A percentile compares a stretch with the other conserved stretches of the same genome.
Conservation (phyloP, 768 basidiomycete species). For the Infundibulicybe gibba region DNA sequence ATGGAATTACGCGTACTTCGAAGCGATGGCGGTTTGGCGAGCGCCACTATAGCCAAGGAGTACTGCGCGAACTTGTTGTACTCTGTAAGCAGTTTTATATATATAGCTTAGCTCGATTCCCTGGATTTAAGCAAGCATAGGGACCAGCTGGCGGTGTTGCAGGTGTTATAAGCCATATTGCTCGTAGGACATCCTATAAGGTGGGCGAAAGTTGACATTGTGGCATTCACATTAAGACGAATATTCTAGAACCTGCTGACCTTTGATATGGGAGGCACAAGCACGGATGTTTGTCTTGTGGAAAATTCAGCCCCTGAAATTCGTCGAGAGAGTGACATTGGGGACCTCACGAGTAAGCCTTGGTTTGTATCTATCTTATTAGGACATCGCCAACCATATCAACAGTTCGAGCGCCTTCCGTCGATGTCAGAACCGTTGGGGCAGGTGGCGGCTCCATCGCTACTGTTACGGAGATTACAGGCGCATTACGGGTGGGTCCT, state of each 20-base stretch:
- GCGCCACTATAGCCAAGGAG: slow-evolving; percentile 17
- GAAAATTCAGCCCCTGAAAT: slow-evolving; percentile 21
- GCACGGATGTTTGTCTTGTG: slow-evolving; percentile 23
- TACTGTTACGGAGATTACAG: slow-evolving; percentile 17
- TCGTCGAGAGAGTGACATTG: slow-evolving; percentile 21
- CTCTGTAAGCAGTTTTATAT: slow-evolving; percentile 8
- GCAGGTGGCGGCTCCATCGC: slow-evolving; percentile 15
- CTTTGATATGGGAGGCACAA: slow-evolving; percentile 25
- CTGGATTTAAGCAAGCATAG: background rate
- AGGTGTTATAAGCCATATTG: slow-evolving; percentile 17
- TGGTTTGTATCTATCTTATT: background rate
- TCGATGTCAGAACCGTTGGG: slow-evolving; percentile 21
- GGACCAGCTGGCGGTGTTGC: slow-evolving; percentile 24
- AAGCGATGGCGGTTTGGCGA: slow-evolving; percentile 21
- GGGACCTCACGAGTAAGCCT: slow-evolving; percentile 17
- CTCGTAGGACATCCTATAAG: slow-evolving; percentile 8
- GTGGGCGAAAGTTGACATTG: background rate
- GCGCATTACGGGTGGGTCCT: slow-evolving; percentile 23
- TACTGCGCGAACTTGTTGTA: slow-evolving; percentile 19
- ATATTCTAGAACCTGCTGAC: slow-evolving; percentile 17
- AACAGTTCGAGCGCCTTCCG: slow-evolving; percentile 19
- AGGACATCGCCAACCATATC: background rate
- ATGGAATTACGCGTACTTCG: slow-evolving; percentile 20
- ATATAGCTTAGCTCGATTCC: background rate
- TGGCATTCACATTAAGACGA: background rate